These are phyloP conservation scores for Blepharisma japonicum DNA, from an alignment of 73 alveolate species.

Conservation along the genomic window DNA sequence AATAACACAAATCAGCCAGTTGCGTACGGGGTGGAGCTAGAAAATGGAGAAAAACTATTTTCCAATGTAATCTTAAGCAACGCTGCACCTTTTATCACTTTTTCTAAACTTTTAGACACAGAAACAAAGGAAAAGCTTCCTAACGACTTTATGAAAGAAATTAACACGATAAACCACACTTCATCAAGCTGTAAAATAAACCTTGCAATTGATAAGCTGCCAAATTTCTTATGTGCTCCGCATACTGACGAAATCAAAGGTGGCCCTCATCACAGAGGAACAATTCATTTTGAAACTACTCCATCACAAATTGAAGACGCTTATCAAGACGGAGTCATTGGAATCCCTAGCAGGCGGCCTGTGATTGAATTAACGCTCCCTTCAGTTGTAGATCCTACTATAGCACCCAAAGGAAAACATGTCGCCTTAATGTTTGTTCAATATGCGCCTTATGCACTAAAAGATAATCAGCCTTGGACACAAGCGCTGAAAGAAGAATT, in stretches of 20 bases:
- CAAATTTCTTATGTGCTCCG: slow-evolving; percentile 53
- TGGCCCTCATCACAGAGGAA: slow-evolving; percentile 38
- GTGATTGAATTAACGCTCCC: slow-evolving; percentile 68
- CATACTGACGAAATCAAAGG: slow-evolving; percentile 31
- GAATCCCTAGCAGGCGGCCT: slow-evolving; percentile 47
- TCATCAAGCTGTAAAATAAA: not conserved
- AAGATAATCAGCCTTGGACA: slow-evolving; percentile 49
- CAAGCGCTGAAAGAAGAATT: slow-evolving; percentile 45
- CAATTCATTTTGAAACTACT: slow-evolving; percentile 58
- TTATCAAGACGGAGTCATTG: slow-evolving; percentile 46
- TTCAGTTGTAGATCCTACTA: slow-evolving; percentile 52
- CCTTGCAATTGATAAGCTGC: slow-evolving; percentile 37
- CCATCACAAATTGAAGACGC: slow-evolving; percentile 47
- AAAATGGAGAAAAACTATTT: slow-evolving; percentile 36
- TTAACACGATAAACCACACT: no score
- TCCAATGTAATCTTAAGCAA: not conserved
- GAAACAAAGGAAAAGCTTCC: slow-evolving; percentile 29
- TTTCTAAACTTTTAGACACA: no score
- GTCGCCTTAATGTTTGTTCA: slow-evolving; percentile 57
- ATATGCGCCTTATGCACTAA: slow-evolving; percentile 63
- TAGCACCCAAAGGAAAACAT: slow-evolving; percentile 53
- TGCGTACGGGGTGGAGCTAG: slow-evolving; percentile 42
- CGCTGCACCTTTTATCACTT: no score
- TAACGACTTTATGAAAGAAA: no score
- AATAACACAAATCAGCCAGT: slow-evolving; percentile 21